Evolutionary conservation across 129 eudicot species (phyloP).

Genomic region (Helianthus annuus): DNA sequence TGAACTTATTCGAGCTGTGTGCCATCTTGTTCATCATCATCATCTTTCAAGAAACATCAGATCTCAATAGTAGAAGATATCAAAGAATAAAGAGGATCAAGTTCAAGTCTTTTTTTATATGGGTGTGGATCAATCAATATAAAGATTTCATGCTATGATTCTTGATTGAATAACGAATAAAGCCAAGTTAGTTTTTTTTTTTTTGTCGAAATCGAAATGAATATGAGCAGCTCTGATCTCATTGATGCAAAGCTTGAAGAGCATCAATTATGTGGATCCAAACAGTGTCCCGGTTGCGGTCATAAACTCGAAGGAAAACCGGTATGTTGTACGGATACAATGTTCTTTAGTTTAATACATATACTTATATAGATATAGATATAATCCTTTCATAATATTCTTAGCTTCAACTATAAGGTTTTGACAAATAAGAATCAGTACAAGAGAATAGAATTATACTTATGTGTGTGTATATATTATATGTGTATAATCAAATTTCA

Average conservation of each 20-base stretch:
- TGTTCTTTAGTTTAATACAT: conserved; percentile 7
- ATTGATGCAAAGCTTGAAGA: conserved; percentile 48
- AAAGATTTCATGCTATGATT: conserved; percentile 21
- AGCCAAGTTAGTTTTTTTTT: not conserved
- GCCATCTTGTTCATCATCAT: conserved; percentile 28
- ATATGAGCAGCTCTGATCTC: conserved; percentile 73
- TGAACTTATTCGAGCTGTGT: conserved; percentile 27
- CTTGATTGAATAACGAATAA: conserved; percentile 24
- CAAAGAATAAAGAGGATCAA: conserved; percentile 16
- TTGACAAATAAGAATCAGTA: conserved; percentile 51
- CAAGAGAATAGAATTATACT: conserved; percentile 42
- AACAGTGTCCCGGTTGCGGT: conserved; percentile 96
- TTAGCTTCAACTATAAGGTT: conserved; percentile 59
- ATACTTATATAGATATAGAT: conserved; percentile 20
- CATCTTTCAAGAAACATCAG: conserved; percentile 24
- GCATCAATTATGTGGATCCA: conserved; percentile 95
- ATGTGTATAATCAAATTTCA: not conserved
- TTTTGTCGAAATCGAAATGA: conserved; percentile 33
- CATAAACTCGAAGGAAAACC: conserved; percentile 95
- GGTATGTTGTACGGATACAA: conserved; percentile 42
- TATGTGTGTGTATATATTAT: not conserved
- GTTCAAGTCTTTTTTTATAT: not conserved
- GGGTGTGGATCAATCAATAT: conserved; percentile 17
- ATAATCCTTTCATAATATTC: conserved; percentile 46
- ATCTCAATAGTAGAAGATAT: conserved; percentile 31